Evolutionary conservation across 2,329 filamentous ascomycete species (phyloP), one percentile per base, ranked within the genome.

Genomic region (Penicillium sumatraense): DNA sequence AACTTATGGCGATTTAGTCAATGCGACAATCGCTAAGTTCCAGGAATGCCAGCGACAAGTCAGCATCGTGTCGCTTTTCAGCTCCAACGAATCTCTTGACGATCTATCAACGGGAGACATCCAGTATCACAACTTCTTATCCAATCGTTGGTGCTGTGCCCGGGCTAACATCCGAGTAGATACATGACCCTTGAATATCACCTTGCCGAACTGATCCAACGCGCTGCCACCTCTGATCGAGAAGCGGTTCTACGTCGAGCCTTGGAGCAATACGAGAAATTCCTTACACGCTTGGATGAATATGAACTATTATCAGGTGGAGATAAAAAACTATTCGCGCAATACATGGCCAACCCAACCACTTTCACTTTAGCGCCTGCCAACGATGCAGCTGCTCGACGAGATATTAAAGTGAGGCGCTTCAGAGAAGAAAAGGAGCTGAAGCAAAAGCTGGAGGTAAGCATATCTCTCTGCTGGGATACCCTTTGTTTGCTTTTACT

Each of bases 401-500:
- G 95, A 63, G 88, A 93, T 53, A 86, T 87, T 44, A 99, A 98
- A 76, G 96, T 99, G 63, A 83, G 86, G 41, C 86, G 89, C 57
- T 97, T 92, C 75, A 87, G 86, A 66, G 85, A 90, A 49, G 95
- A 98, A 73, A 96, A 95, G 72, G 86, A 89, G 59, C 76, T 99
- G 56, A 92, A 91, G 74, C 82, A 86, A 62, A 93, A 89, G 72
- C 80, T 98, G n/a, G 90, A 91, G 73, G 85, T 87, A 72, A 40
- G 74, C 64, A 72, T 2, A 38, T 64, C 10, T 14, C 0, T 57
- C 8, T 51, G 35, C 16, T 2, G n/a, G 49, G 24, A 36, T 26
- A 29, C 54, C 14, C 31, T 23, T 51, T 78, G n/a, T n/a, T n/a
- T n/a, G n/a, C n/a, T n/a, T 78, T 38, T 66, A 7, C n/a, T n/a